These are phyloP conservation scores for Fusarium sp. DNA, from an alignment of 2,329 filamentous ascomycete species.

Conservation along the genomic window DNA sequence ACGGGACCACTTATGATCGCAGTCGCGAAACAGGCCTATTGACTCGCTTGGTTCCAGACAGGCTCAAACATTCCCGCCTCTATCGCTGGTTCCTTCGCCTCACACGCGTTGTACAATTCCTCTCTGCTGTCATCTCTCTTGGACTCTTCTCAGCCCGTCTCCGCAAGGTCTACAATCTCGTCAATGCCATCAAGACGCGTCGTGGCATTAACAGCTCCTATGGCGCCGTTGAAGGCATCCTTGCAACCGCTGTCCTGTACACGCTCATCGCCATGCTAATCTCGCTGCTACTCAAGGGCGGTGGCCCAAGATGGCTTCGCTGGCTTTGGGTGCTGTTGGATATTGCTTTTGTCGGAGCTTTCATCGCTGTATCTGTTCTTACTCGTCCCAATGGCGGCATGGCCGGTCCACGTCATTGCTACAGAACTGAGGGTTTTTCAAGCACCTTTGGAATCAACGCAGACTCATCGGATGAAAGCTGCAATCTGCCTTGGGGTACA, in stretches of 20 bases:
- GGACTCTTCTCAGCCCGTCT: conserved; percentile 25
- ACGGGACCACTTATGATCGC: not conserved
- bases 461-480: not conserved
- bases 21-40: not conserved
- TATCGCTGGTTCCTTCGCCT: conserved; percentile 33
- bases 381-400: conserved; percentile 8
- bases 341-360: conserved; percentile 9
- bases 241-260: conserved; percentile 29
- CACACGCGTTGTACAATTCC: conserved; percentile 20
- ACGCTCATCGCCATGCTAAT: conserved; percentile 20
- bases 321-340: conserved; percentile 23
- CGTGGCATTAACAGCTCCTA: conserved; percentile 16
- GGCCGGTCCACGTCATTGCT: conserved; percentile 12
- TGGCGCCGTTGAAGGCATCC: conserved; percentile 30
- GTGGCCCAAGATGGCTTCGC: conserved; percentile 21
- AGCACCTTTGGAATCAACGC: not conserved
- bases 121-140: conserved; percentile 21
- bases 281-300: not conserved
- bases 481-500: conserved; percentile 23
- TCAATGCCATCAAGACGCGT: conserved; percentile 17
- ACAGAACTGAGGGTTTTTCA: not conserved
- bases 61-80: conserved; percentile 16
- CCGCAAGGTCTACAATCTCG: conserved; percentile 8
- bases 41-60: conserved; percentile 16
- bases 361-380: conserved; percentile 13